A percentile compares a stretch with the other conserved stretches of the same genome.
Conservation (phyloP, 2,329 filamentous ascomycete genomes). For the Cladophialophora exuberans region DNA sequence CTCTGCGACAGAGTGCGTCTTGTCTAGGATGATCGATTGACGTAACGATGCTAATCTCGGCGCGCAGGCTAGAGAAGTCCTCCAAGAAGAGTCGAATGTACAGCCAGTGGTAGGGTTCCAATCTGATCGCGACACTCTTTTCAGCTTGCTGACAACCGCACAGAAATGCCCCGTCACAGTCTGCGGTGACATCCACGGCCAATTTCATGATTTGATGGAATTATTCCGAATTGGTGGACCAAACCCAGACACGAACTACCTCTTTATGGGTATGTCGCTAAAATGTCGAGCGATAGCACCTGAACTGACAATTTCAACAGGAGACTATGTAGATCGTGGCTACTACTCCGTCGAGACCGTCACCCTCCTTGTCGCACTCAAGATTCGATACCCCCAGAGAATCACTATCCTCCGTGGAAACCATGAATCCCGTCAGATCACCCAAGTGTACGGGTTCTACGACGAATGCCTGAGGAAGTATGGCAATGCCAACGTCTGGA, state of each 20-base stretch:
- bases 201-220: slow-evolving; percentile 99
- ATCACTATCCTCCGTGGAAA: slow-evolving; percentile 99
- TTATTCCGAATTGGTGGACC: slow-evolving; percentile 98
- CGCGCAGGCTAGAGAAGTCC: slow-evolving; percentile 82
- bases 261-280: slow-evolving; percentile 83
- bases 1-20: slow-evolving; percentile 90
- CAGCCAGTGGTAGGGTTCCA: slow-evolving; percentile 90
- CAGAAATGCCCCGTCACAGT: slow-evolving; percentile 99
- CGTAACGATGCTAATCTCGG: slow-evolving; percentile 11
- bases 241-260: slow-evolving; percentile 98
- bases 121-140: slow-evolving; percentile 4
- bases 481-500: slow-evolving; percentile 98
- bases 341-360: slow-evolving; percentile 99
- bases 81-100: slow-evolving; percentile 97
- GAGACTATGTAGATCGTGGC: slow-evolving; percentile 97
- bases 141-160: slow-evolving; percentile 18
- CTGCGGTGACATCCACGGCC: slow-evolving; percentile 97
- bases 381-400: slow-evolving; percentile 96
- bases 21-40: slow-evolving; percentile 11
- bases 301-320: slow-evolving; percentile 49
- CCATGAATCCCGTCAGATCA: slow-evolving; percentile 98
- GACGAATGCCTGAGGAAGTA: slow-evolving; percentile 99
- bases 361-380: slow-evolving; percentile 91
- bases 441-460: slow-evolving; percentile 99
- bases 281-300: neutral